Conservation (phyloP, 2,329 filamentous ascomycete species). For the Pestalotiopsis sp. region DNA sequence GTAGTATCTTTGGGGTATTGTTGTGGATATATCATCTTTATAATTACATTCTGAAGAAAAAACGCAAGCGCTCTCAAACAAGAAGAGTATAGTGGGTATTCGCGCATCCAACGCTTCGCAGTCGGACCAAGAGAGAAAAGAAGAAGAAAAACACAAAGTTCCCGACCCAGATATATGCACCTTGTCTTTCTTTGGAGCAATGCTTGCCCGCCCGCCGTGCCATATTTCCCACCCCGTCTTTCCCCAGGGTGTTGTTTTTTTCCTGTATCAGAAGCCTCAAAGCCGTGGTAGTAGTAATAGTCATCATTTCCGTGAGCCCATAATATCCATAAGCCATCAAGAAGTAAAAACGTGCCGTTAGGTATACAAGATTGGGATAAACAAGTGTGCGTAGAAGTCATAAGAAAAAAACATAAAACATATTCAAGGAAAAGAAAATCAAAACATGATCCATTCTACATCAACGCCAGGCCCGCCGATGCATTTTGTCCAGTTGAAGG, state of each 20-base stretch:
- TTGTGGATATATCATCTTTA: background rate
- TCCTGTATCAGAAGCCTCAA: background rate
- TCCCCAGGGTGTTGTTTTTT: background rate
- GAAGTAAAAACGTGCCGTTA: conserved; percentile 7
- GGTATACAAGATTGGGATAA: conserved; percentile 6
- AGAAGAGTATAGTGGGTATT: background rate
- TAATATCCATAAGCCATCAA: conserved; percentile 9
- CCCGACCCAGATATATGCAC: background rate
- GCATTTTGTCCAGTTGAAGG: conserved; percentile 61
- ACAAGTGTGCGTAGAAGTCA: background rate
- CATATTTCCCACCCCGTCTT: background rate
- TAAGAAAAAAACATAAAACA: conserved; percentile 21
- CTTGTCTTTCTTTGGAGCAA: background rate
- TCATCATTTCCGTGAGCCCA: background rate
- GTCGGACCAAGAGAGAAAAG: background rate
- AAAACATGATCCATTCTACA: conserved; percentile 71
- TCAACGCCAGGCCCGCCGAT: conserved; percentile 59
- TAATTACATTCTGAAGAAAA: background rate
- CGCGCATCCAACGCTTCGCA: background rate
- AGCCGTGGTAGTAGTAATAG: background rate
- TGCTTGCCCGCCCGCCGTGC: background rate
- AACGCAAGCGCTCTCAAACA: background rate
- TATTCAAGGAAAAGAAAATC: conserved; percentile 23
- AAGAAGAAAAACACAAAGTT: background rate
- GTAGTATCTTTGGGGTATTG: background rate